Evolutionary conservation across 768 basidiomycete genomes (phyloP).

Genomic region (Tubosaeta brunneosetosa): DNA sequence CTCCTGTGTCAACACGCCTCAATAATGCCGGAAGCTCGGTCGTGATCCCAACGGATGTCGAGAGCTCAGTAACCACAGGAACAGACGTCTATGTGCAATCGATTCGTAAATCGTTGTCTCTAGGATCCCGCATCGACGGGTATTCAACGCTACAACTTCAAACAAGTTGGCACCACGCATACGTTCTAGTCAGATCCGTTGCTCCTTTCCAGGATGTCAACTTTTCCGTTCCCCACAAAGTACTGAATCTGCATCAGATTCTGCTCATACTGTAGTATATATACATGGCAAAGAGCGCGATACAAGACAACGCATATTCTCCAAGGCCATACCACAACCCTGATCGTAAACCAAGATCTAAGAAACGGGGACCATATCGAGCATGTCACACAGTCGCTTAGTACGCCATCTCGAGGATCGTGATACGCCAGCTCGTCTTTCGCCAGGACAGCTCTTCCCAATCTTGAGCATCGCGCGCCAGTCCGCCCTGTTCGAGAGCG

Average conservation of each 20-base stretch:
- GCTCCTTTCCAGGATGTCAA: no score
- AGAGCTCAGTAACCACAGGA: neutral
- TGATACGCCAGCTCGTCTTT: slow-evolving; percentile 18
- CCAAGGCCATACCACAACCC: neutral
- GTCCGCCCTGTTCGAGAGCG: slow-evolving; percentile 1
- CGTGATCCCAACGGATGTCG: neutral
- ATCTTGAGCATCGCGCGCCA: slow-evolving; percentile 26
- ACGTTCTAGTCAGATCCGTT: no score
- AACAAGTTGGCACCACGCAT: no score
- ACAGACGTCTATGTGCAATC: neutral
- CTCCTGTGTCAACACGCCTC: neutral
- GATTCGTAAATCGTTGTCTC: neutral
- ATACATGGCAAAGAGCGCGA: no score
- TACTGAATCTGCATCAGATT: no score
- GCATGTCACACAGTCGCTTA: neutral
- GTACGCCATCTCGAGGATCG: slow-evolving; percentile 24
- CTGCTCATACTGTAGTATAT: no score
- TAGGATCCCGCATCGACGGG: no score
- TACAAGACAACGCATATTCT: neutral
- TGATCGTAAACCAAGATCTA: neutral
- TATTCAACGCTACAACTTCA: no score
- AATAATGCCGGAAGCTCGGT: neutral
- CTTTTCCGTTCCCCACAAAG: no score
- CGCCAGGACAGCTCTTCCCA: slow-evolving; percentile 30
- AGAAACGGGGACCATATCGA: neutral